Percentiles rank a stretch among this genome's conserved stretches.
Conservation (phyloP, 495 filamentous ascomycete species). For the Penicillium atrosanguineum region DNA sequence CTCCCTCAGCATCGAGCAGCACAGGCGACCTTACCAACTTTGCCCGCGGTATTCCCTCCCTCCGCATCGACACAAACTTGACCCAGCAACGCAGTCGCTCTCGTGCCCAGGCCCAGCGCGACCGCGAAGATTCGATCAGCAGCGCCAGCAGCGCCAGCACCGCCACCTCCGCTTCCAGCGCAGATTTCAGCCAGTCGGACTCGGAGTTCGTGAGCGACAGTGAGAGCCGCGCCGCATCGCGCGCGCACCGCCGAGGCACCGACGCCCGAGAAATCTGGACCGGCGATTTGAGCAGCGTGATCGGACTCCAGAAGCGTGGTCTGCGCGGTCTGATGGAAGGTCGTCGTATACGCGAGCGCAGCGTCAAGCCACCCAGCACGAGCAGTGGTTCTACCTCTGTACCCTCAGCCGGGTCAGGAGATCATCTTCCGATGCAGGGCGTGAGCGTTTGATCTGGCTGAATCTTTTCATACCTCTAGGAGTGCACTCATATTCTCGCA, state of each 20-base stretch:
- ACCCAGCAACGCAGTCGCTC: slow-evolving; percentile 20
- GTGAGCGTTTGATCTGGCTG: slow-evolving; percentile 7
- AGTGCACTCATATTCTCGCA: background rate
- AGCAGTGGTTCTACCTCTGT: slow-evolving; percentile 22
- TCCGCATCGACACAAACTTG: slow-evolving; percentile 46
- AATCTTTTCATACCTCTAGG: background rate
- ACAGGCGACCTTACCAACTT: slow-evolving; percentile 25
- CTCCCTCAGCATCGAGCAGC: slow-evolving; percentile 35
- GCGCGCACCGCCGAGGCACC: slow-evolving; percentile 32
- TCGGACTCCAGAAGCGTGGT: slow-evolving; percentile 91
- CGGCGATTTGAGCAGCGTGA: slow-evolving; percentile 86
- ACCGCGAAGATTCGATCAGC: slow-evolving; percentile 44
- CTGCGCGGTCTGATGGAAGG: slow-evolving; percentile 95
- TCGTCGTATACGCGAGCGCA: slow-evolving; percentile 74
- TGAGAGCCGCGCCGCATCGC: slow-evolving; percentile 20
- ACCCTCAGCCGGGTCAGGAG: slow-evolving; percentile 14
- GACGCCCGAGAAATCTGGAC: slow-evolving; percentile 66
- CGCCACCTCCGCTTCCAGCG: slow-evolving; percentile 40
- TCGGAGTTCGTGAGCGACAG: slow-evolving; percentile 34
- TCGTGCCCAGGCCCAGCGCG: slow-evolving; percentile 15
- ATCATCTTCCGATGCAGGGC: slow-evolving; percentile 19
- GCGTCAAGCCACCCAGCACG: slow-evolving; percentile 34
- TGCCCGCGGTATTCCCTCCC: slow-evolving; percentile 37
- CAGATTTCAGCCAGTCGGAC: slow-evolving; percentile 44
- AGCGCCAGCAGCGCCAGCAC: slow-evolving; percentile 44